phyloP scores from a whole-genome alignment of 805 yeast species.

The Clavispora asparagi region DNA sequence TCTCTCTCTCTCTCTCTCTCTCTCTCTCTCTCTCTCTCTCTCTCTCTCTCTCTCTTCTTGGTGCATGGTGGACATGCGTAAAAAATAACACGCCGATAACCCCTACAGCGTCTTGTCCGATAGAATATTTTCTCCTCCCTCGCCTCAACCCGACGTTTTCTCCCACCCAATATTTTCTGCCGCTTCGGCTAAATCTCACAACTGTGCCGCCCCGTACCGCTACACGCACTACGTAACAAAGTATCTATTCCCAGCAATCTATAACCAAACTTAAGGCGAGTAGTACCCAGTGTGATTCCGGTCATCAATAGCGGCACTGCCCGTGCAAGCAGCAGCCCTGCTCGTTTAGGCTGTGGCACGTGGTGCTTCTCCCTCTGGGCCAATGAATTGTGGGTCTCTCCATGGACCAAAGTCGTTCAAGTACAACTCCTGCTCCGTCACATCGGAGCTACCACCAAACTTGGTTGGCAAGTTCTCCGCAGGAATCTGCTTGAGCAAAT shows the following conservation, averaged over 20 bases:
- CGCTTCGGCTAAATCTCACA: too few relatives aligned
- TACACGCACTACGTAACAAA: neutral
- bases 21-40: neutral
- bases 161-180: too few relatives aligned
- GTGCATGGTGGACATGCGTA: too few relatives aligned
- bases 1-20: neutral
- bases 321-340: too few relatives aligned
- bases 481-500: slow-evolving; percentile 87
- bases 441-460: slow-evolving; percentile 80
- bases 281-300: slow-evolving; percentile 1
- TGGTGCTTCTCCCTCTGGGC: slow-evolving; percentile 96
- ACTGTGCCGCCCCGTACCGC: too few relatives aligned
- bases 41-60: neutral
- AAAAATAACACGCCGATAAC: too few relatives aligned
- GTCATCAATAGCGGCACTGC: slow-evolving; percentile 9
- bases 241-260: neutral
- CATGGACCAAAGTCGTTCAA: slow-evolving; percentile 94
- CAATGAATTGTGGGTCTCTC: slow-evolving; percentile 85
- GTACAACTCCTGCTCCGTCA: slow-evolving; percentile 73
- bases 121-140: too few relatives aligned
- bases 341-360: slow-evolving; percentile 16
- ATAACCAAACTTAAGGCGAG: neutral
- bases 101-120: too few relatives aligned
- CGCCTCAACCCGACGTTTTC: too few relatives aligned
- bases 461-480: slow-evolving; percentile 85